Conservation (phyloP, 257 asterid species). For the Lycium ferocissimum region DNA sequence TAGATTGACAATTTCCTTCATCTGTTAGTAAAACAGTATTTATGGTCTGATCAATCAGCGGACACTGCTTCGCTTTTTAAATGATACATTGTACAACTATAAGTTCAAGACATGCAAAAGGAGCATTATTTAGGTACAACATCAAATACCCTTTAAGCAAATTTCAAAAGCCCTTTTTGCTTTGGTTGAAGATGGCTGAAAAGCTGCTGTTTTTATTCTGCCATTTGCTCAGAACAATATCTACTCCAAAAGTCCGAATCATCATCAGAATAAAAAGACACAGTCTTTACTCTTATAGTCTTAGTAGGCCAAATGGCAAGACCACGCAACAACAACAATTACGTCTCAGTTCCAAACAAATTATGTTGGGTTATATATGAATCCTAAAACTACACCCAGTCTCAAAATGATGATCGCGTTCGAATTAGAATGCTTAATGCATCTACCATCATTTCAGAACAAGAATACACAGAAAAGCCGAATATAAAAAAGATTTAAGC, state of each 20-base stretch:
- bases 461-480: background rate
- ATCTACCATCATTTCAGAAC: background rate
- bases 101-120: background rate
- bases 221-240: background rate
- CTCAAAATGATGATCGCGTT: background rate
- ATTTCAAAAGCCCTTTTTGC: background rate
- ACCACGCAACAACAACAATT: no score
- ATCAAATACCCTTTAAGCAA: background rate
- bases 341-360: no score
- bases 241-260: background rate
- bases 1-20: background rate
- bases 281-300: background rate
- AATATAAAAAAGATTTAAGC: background rate
- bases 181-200: background rate
- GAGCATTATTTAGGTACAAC: background rate
- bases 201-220: background rate
- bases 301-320: background rate
- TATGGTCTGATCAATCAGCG: background rate
- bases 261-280: background rate
- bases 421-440: background rate
- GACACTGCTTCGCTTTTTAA: background rate
- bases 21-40: background rate
- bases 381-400: background rate
- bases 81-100: background rate
- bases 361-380: no score